Conservation (phyloP, 2,329 filamentous ascomycete genomes). For the Hymenotorrendiella dingleyae region DNA sequence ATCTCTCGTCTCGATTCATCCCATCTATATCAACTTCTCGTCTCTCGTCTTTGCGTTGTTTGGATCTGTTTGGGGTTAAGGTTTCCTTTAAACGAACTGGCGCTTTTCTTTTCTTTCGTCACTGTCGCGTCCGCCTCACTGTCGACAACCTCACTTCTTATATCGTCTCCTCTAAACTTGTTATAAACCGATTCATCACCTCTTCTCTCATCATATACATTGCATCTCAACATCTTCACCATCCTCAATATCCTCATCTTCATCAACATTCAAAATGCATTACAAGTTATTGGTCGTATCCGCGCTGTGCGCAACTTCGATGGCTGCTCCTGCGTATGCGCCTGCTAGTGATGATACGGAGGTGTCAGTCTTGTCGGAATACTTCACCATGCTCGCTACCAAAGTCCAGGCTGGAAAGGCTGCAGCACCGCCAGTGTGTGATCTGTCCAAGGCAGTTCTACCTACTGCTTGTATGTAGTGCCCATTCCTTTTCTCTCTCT, state of each 20-base stretch:
- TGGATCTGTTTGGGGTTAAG: too few species aligned
- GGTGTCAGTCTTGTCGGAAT: slow-evolving; percentile 44
- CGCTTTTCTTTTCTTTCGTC: too few species aligned
- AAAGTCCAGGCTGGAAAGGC: slow-evolving; percentile 48
- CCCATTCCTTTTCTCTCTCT: not conserved
- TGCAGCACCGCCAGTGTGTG: slow-evolving; percentile 41
- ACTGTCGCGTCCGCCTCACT: too few species aligned
- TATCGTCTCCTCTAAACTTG: too few species aligned
- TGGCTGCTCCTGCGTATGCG: slow-evolving; percentile 26
- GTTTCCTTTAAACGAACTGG: too few species aligned
- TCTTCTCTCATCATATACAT: not conserved
- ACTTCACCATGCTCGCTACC: slow-evolving; percentile 53
- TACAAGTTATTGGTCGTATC: slow-evolving; percentile 42
- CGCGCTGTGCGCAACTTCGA: slow-evolving; percentile 41
- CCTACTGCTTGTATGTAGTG: slow-evolving; percentile 42
- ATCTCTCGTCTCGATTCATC: slow-evolving; percentile 5
- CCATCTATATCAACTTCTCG: slow-evolving; percentile 7
- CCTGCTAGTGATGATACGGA: slow-evolving; percentile 18
- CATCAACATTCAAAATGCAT: slow-evolving; percentile 39
- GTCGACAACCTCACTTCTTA: too few species aligned
- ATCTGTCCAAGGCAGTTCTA: slow-evolving; percentile 47
- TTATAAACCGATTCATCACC: too few species aligned
- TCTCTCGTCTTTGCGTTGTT: slow-evolving; percentile 3
- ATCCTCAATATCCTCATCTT: slow-evolving; percentile 4
- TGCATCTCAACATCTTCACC: not conserved